Conservation (phyloP, 768 basidiomycete genomes). For the Naganishia antarctica region DNA sequence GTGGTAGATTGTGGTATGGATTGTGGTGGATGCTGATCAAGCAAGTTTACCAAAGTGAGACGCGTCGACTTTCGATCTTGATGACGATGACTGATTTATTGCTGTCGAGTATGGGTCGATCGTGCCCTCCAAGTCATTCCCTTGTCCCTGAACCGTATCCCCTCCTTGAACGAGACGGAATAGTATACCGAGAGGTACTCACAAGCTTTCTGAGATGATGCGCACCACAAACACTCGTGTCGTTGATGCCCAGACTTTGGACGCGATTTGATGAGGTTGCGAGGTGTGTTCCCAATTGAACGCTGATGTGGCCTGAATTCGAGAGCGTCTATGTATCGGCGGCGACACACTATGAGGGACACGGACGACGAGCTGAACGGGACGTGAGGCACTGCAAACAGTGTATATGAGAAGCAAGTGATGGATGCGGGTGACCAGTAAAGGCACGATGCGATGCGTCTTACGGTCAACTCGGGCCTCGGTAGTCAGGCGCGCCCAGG, state of each 20-base stretch:
- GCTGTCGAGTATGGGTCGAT: neutral
- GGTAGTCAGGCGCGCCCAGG: no score
- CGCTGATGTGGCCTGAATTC: neutral
- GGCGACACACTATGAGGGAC: neutral
- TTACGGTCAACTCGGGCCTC: no score
- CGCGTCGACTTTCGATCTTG: neutral
- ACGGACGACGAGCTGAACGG: no score
- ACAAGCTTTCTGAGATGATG: constrained; percentile 1
- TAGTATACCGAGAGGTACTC: neutral
- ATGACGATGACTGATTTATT: no score
- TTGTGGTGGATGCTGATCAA: no score
- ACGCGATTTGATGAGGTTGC: constrained; percentile 10
- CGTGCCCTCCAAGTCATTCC: neutral
- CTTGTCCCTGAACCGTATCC: neutral
- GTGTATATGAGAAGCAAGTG: no score
- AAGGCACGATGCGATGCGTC: no score
- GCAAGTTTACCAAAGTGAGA: neutral
- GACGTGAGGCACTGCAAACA: no score
- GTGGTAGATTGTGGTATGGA: neutral
- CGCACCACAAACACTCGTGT: neutral
- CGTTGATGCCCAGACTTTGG: neutral
- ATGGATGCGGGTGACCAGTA: no score
- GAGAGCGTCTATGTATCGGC: no score
- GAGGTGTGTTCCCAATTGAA: neutral
- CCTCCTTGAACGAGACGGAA: neutral